phyloP scores from a whole-genome alignment of 2,329 filamentous ascomycete genomes.

The Microsporum ferrugineum region DNA sequence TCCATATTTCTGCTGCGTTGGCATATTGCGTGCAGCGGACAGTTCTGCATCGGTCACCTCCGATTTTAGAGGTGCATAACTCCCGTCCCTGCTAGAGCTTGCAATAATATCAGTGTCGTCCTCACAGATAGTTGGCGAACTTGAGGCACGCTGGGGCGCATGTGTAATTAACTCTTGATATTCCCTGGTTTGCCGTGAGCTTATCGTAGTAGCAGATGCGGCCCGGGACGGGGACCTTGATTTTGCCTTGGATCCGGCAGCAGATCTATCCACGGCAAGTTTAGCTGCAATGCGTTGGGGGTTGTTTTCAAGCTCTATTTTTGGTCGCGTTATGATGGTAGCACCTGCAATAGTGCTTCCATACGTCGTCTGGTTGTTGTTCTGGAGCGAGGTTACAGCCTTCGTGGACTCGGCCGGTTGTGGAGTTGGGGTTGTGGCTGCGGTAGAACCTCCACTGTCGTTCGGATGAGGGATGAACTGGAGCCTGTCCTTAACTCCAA shows the following conservation, averaged over 20 bases:
- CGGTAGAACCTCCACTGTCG: neutral
- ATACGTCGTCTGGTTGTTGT: neutral
- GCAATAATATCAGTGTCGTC: neutral
- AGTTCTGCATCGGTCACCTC: neutral
- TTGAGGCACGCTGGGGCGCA: neutral
- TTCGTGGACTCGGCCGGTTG: neutral
- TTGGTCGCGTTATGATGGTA: neutral
- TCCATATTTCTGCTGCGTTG: neutral
- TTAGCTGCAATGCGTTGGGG: constrained; percentile 28
- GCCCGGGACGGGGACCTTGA: neutral
- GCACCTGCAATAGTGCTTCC: neutral
- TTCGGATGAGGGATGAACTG: constrained; percentile 21
- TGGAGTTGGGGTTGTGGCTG: neutral
- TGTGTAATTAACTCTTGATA: constrained; percentile 1
- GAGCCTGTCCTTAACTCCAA: constrained; percentile 31
- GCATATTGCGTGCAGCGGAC: neutral
- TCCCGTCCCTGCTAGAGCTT: neutral
- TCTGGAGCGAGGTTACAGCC: neutral
- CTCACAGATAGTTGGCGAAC: neutral
- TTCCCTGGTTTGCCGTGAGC: neutral
- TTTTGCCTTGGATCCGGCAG: neutral
- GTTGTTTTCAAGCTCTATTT: constrained; percentile 4
- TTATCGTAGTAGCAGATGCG: neutral
- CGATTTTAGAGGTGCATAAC: neutral
- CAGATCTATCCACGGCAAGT: constrained; percentile 24